Base-by-base conservation (phyloP, 2,329 filamentous ascomycete species). In the Talaromyces sp. region DNA sequence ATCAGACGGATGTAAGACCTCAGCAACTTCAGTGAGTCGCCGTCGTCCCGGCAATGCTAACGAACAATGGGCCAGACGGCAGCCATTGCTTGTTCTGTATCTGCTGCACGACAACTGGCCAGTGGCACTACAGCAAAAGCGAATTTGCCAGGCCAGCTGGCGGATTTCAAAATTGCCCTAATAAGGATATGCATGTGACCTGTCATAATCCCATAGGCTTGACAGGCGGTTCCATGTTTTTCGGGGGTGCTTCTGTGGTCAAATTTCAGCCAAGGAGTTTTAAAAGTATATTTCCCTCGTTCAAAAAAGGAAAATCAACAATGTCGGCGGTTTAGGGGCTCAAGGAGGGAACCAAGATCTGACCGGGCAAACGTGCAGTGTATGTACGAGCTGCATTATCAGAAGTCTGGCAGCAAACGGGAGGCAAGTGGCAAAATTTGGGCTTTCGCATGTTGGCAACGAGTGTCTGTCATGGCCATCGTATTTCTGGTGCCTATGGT, bases 91-190 rank as follows among this genome's bases (percentile, higher is more conserved):
- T 52, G 31, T 54, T 22, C 41, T 37, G 52, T 22, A 39, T 37
- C 19, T 39, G 52, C 52, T 33, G 52, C 33, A 56, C 52, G 52
- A 56, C 19, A 56, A 33, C 52, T 56, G 52, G n/a, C 52, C 52
- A 56, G 52, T 39, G 9, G 25, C 13, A 56, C 52, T 19, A 25
- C 52, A 37, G 31, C 3, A 37, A 56, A 56, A 17, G 13, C 31
- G 31, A 25, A 39, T 22, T 22, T 25, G n/a, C 11, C 39, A 41
- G 35, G 33, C 47, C 47, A 52, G 60, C 47, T 52, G 47, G 60
- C 35, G 19, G 15, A 62, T 43, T 41, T 43, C 60, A 25, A 56
- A 37, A 11, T 43, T 47, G 60, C 47, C 47, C 37, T 31, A 54
- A 27, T 15, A 15, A 13, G 33, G 10, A 22, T 15, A 35, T 61